phyloP scores from a whole-genome alignment of 2,329 filamentous ascomycete species.

The Biscogniauxia mediterranea region DNA sequence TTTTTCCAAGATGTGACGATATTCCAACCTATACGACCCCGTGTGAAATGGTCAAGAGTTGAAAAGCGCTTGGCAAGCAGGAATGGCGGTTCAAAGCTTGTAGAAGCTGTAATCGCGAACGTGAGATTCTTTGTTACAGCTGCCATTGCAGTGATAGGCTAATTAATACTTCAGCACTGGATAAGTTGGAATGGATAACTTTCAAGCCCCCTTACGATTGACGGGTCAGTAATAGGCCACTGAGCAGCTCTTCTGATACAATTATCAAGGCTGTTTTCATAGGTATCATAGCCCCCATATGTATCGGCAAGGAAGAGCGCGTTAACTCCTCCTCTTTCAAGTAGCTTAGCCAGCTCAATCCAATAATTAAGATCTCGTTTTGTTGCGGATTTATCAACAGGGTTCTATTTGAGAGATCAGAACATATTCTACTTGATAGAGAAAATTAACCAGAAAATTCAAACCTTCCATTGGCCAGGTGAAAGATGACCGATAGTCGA shows the following conservation, averaged over 20 bases:
- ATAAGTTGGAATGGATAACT: too few relatives aligned
- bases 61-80: constrained; percentile 61
- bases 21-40: constrained; percentile 63
- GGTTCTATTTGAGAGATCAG: constrained; percentile 44
- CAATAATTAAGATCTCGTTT: constrained; percentile 62
- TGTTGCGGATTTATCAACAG: constrained; percentile 57
- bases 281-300: constrained; percentile 63
- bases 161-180: not conserved
- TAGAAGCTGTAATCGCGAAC: constrained; percentile 63
- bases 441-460: too few relatives aligned
- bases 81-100: constrained; percentile 62
- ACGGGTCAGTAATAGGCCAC: constrained; percentile 64
- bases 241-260: constrained; percentile 62
- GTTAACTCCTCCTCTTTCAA: constrained; percentile 62
- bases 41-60: constrained; percentile 60
- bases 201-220: constrained; percentile 45
- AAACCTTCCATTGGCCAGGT: constrained; percentile 65
- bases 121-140: constrained; percentile 63
- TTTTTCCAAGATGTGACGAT: constrained; percentile 58
- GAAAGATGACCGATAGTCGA: constrained; percentile 62
- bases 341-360: constrained; percentile 60
- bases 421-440: constrained; percentile 6
- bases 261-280: constrained; percentile 57
- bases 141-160: constrained; percentile 65
- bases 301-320: constrained; percentile 66